Evolutionary conservation across 441 rosid genomes (phyloP), one percentile per base, ranked within the genome.

Genomic region (Hura crepitans): DNA sequence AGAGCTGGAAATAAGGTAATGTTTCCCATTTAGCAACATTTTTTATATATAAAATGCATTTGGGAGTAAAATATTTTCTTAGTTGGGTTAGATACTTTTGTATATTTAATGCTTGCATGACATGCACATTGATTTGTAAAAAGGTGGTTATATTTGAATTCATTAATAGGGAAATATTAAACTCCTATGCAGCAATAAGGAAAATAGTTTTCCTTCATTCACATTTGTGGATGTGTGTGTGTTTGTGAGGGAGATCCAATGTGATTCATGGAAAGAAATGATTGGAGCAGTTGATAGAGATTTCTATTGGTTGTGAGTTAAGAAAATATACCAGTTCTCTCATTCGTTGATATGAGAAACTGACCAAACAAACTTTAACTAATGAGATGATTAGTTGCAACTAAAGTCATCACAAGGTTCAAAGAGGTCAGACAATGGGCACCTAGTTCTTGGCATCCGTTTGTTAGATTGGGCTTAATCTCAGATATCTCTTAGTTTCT

Each of bases 1-100:
- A 87, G 81, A 83, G 89, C 81, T 67, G 97, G 94, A 74, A 82
- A 75, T 54, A 92, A 94, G 96, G 99, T 90, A 78, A 66, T 25
- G 54, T 74, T 56, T 71, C 46, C 66, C 54, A 37, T 25, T 57
- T 51, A 51, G 20, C 25, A 45, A 43, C 37, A 50, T 27, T 22
- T 74, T 43, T 61, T 10, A 22, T 9, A 5, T 25, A 9, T 70
- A 17, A 14, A 56, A 20, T 50, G 47, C 22, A 64, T 54, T 72
- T 35, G 47, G 47, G 33, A 5, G 14, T 22, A 55, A 37, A 67
- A 9, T 4, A 2, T 53, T 37, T 33, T 23, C n/a, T 9, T 45
- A 23, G 15, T 20, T 50, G 25, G 7, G 46, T 66, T 10, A 56
- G 13, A 18, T 17, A 31, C 20, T 37, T 3, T 51, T 62, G 25